Base-by-base conservation (phyloP, 805 yeast genomes). In the Lipomyces yamanashiensis region DNA sequence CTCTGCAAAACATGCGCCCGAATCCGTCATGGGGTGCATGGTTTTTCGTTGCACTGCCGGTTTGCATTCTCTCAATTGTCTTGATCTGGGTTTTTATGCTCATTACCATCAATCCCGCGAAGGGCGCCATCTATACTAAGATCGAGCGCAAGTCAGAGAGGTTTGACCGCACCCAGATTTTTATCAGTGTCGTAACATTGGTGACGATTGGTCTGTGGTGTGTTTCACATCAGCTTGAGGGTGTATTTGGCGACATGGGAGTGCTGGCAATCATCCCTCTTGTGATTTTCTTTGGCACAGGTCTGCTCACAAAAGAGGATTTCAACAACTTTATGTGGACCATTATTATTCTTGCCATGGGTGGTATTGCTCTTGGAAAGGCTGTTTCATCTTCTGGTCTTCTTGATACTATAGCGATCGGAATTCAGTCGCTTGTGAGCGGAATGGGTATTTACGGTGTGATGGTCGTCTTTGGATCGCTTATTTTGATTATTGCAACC, bases 301-400 rank as follows among this genome's bases (percentile, higher is more conserved):
- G 98, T 0, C 77, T 92, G 19, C 79, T 93, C 64, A 85, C 89
- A 8, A 87, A 92, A 1, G 97, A 92, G 62, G 99, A 93, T 74
- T 92, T 93, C 76, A 93, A 95, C 77, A 93, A 91, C 74, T 93
- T 93, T 74, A 86, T 96, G 68, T 93, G 99, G 99, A 92, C 96
- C 4, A 95, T 93, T 71, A 95, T 95, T 9, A 85, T 93, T 51
- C 81, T 93, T 67, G 98, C 98, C 3, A 95, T 93, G 99, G 99
- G 99, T 39, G 99, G 99, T 66, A 84, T 93, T 58, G 96, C 97
- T 0, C 80, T 93, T 57, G 99, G 99, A 61, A 92, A 91, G 74
- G 97, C 97, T 0, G 98, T 93, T 0, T 86, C 96, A 0, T 87
- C 95, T 8, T 90, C 97, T 1, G 98, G 98, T 0, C 79, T 93